Percentiles rank a stretch among this genome's conserved stretches.
Evolutionary conservation across 164 flowering plant genomes (phyloP).

Genomic region (Sedum album): DNA sequence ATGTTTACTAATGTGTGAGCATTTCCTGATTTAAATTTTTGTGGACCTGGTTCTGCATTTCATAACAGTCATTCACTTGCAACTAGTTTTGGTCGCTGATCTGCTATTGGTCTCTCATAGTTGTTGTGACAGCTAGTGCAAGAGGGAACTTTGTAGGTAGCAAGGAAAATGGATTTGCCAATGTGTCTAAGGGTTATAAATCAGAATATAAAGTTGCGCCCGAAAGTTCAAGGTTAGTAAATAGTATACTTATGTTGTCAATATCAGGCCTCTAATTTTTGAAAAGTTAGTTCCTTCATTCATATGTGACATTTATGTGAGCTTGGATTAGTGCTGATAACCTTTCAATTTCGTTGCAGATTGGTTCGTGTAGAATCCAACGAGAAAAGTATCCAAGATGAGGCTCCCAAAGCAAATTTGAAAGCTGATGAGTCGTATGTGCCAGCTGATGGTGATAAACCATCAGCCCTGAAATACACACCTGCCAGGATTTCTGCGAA

Average conservation of each 20-base stretch:
- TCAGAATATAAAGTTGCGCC: too few species aligned
- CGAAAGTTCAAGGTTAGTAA: too few species aligned
- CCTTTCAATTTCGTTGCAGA: too few species aligned
- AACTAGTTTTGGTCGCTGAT: too few species aligned
- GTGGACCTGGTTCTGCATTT: not conserved
- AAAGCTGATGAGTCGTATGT: not conserved
- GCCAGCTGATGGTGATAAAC: not conserved
- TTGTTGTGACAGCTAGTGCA: too few species aligned
- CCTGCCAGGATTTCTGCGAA: not conserved
- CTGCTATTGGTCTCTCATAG: too few species aligned
- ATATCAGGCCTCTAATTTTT: not conserved
- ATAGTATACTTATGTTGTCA: not conserved
- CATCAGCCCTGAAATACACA: not conserved
- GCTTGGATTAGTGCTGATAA: not conserved
- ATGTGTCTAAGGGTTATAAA: slow-evolving; percentile 15
- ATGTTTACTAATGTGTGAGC: not conserved
- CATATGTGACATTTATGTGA: not conserved
- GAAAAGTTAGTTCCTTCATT: not conserved
- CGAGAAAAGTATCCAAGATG: not conserved
- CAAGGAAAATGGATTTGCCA: too few species aligned
- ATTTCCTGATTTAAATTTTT: not conserved
- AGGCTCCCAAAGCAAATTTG: too few species aligned
- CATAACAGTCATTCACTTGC: too few species aligned
- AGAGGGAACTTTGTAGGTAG: too few species aligned
- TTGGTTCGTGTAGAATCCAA: not conserved